Conservation (phyloP, 257 asterid species). For the Ilex asprella region DNA sequence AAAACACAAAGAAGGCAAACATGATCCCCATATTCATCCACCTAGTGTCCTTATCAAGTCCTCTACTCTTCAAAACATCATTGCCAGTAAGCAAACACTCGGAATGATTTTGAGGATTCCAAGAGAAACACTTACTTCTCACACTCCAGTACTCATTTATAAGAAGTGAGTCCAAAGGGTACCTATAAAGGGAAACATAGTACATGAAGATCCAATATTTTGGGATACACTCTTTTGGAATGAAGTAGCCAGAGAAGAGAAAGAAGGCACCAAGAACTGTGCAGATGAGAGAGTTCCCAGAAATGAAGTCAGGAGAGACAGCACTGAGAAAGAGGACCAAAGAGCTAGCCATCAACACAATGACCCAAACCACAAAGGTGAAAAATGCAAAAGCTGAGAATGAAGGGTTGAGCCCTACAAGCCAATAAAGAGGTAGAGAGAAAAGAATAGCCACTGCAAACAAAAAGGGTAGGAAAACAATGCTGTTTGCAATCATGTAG, state of each 20-base stretch:
- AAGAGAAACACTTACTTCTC: slow-evolving; percentile 53
- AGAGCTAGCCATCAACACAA: slow-evolving; percentile 85
- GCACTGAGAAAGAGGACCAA: slow-evolving; percentile 74
- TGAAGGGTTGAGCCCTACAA: slow-evolving; percentile 74
- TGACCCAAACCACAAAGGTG: slow-evolving; percentile 63
- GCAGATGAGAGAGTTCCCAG: slow-evolving; percentile 75
- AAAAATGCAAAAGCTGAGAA: slow-evolving; percentile 57
- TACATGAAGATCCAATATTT: slow-evolving; percentile 88
- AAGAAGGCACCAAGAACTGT: slow-evolving; percentile 83
- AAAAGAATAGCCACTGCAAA: slow-evolving; percentile 68
- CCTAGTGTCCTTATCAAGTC: slow-evolving; percentile 58
- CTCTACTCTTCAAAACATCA: slow-evolving; percentile 74
- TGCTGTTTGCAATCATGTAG: slow-evolving; percentile 68
- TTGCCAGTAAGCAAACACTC: slow-evolving; percentile 62
- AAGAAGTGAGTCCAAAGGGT: slow-evolving; percentile 67
- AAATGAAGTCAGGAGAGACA: slow-evolving; percentile 73
- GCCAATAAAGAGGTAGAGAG: slow-evolving; percentile 76
- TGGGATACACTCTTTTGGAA: slow-evolving; percentile 71
- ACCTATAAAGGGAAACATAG: slow-evolving; percentile 76
- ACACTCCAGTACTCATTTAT: slow-evolving; percentile 74
- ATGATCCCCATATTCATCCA: slow-evolving; percentile 71
- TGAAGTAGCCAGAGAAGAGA: slow-evolving; percentile 82
- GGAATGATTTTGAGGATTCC: slow-evolving; percentile 16
- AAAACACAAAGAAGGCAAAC: slow-evolving; percentile 60
- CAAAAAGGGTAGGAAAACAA: slow-evolving; percentile 66